Evolutionary conservation across 768 basidiomycete species (phyloP).

Genomic region (Cubamyces sp.): DNA sequence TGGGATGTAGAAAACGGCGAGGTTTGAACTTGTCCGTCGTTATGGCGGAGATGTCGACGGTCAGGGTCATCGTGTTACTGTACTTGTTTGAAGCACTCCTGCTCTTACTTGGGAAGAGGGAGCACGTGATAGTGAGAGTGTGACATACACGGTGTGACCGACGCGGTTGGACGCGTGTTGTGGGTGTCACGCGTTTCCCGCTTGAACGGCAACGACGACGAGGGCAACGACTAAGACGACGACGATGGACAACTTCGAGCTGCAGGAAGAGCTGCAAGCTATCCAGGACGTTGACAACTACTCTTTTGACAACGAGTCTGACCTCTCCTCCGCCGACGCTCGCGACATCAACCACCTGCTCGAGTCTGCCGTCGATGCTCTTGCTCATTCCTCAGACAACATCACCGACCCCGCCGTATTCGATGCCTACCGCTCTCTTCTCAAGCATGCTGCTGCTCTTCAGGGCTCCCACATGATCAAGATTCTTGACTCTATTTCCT

Average conservation of each 20-base stretch:
- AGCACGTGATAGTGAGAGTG: not conserved
- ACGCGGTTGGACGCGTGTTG: constrained; percentile 25
- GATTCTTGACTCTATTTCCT: constrained; percentile 83
- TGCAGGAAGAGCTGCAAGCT: constrained; percentile 76
- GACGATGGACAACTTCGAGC: constrained; percentile 56
- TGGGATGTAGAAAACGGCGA: no score
- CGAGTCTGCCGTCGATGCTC: constrained; percentile 78
- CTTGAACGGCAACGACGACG: not conserved
- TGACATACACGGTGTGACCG: constrained; percentile 23
- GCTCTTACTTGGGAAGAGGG: not conserved
- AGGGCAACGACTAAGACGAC: not conserved
- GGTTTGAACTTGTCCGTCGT: no score
- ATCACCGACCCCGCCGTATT: constrained; percentile 72
- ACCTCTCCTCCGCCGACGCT: constrained; percentile 59
- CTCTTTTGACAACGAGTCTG: constrained; percentile 69
- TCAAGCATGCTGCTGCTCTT: constrained; percentile 73
- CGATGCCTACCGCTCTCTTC: constrained; percentile 78
- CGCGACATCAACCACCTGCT: constrained; percentile 48
- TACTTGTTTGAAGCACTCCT: no score
- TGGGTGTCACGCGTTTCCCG: constrained; percentile 4
- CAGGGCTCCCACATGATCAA: constrained; percentile 76
- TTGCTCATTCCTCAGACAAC: constrained; percentile 75
- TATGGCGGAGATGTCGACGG: no score
- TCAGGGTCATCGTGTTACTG: no score
- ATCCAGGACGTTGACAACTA: constrained; percentile 65